phyloP scores from a whole-genome alignment of 768 basidiomycete genomes.

The Lactarius tabidus region DNA sequence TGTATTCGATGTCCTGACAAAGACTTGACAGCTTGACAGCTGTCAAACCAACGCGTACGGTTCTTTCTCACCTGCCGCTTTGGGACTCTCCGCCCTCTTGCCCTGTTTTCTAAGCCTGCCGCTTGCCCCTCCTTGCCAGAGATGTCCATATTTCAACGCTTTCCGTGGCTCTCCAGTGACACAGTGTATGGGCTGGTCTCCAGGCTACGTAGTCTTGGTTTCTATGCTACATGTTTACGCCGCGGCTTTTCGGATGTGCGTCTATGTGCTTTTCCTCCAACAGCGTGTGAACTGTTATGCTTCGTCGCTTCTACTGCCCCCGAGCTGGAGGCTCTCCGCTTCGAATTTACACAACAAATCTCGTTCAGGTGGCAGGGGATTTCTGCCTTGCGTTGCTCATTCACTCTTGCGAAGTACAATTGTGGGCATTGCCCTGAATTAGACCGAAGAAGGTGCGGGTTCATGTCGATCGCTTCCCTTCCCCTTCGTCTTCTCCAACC shows the following conservation, averaged over 20 bases:
- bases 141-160: neutral
- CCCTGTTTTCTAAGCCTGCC: neutral
- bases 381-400: neutral
- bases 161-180: neutral
- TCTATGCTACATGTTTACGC: neutral
- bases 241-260: neutral
- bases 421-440: conserved; percentile 16
- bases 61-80: conserved; percentile 14
- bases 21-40: conserved; percentile 10
- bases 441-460: neutral
- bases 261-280: neutral
- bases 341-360: neutral
- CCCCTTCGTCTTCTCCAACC: neutral
- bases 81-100: neutral
- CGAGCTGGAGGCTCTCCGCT: conserved; percentile 1
- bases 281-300: conserved; percentile 1
- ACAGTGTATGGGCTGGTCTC: neutral
- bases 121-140: neutral
- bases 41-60: conserved; percentile 3
- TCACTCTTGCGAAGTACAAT: neutral
- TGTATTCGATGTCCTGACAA: conserved; percentile 6
- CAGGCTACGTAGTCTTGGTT: neutral
- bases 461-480: conserved; percentile 7
- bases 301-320: conserved; percentile 12
- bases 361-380: neutral